Conservation (phyloP, 139 green algal genomes). For the Haematococcus lacustris region DNA sequence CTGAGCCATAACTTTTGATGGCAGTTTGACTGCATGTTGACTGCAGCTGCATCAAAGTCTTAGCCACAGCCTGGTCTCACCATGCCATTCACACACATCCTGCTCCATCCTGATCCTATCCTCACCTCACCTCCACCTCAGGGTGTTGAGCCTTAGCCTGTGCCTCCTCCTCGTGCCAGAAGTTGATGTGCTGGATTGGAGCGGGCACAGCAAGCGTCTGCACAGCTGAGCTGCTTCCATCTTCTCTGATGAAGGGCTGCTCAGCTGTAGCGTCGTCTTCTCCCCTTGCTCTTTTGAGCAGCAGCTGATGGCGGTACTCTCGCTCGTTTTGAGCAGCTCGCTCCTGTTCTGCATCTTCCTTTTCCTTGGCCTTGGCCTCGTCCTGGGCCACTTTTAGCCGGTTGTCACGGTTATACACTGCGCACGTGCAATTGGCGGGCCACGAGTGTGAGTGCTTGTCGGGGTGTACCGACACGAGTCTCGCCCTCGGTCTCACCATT, state of each 20-base stretch:
- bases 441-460: background rate
- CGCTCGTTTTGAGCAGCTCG: conserved; percentile 42
- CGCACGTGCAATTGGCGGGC: background rate
- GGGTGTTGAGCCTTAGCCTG: conserved; percentile 28
- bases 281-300: conserved; percentile 52
- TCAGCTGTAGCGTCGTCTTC: too few species aligned
- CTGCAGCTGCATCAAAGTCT: too few species aligned
- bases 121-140: conserved; percentile 51
- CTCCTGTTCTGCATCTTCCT: conserved; percentile 24
- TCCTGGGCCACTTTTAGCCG: conserved; percentile 49
- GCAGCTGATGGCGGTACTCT: conserved; percentile 38
- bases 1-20: too few species aligned
- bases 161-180: conserved; percentile 41
- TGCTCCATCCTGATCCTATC: too few species aligned
- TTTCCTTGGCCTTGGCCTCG: conserved; percentile 32
- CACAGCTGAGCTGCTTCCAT: too few species aligned
- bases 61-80: too few species aligned
- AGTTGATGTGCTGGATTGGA: conserved; percentile 54
- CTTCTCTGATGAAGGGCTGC: too few species aligned
- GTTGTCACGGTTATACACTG: conserved; percentile 87
- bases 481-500: too few species aligned
- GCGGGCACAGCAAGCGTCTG: too few species aligned
- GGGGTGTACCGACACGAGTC: too few species aligned
- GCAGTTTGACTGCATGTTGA: too few species aligned
- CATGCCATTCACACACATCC: too few species aligned